A percentile compares a stretch with the other conserved stretches of the same genome.
Conservation (phyloP, 2,329 filamentous ascomycete species). For the Lasiodiplodia hormozganensis region DNA sequence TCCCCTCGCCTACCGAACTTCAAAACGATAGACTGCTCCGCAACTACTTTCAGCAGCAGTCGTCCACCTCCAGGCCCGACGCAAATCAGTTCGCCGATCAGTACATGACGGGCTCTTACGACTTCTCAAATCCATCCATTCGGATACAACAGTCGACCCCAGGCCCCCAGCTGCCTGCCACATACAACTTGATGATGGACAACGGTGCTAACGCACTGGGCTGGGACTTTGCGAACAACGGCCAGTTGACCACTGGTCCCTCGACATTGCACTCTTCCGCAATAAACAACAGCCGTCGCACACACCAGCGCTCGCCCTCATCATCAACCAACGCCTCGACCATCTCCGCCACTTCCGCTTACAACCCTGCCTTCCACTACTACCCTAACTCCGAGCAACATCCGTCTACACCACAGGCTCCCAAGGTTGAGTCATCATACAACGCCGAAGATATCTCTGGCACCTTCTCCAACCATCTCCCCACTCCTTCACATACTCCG, state of each 20-base stretch:
- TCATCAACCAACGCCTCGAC: conserved; percentile 49
- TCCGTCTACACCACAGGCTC: conserved; percentile 49
- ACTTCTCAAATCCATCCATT: conserved; percentile 47
- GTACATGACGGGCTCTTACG: conserved; percentile 33
- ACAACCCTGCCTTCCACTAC: conserved; percentile 42
- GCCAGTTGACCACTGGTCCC: conserved; percentile 33
- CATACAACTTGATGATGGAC: conserved; percentile 43
- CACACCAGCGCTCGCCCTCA: conserved; percentile 48
- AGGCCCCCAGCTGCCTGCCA: conserved; percentile 41
- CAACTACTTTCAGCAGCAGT: conserved; percentile 22
- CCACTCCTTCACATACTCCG: conserved; percentile 63
- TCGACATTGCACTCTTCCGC: conserved; percentile 16
- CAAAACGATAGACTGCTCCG: conserved; percentile 15
- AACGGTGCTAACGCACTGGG: conserved; percentile 38
- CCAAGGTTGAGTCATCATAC: conserved; percentile 39
- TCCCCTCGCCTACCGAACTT: conserved; percentile 22
- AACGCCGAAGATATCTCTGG: conserved; percentile 47
- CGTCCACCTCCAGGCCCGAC: conserved; percentile 10
- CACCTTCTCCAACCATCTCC: conserved; percentile 59
- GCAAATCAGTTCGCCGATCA: conserved; percentile 17
- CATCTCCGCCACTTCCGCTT: conserved; percentile 42
- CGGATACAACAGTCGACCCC: conserved; percentile 51
- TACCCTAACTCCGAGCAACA: conserved; percentile 53
- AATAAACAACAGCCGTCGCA: conserved; percentile 21
- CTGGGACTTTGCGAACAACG: conserved; percentile 44